Conservation (phyloP, 1,284 basidiomycete genomes). For the Cutaneotrichosporon curvatum region DNA sequence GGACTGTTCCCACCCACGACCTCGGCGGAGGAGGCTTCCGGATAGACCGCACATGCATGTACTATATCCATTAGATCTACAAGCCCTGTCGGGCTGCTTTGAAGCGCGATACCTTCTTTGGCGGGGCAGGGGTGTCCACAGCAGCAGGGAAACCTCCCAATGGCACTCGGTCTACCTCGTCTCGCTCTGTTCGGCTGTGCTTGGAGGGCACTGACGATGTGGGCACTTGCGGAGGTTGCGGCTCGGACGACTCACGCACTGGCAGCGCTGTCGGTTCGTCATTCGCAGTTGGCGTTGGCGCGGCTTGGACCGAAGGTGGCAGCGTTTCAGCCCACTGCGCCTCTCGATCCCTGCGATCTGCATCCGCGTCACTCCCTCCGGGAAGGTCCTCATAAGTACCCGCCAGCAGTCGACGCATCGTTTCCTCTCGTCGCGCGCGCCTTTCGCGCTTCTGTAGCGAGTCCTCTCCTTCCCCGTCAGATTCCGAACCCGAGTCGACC, state of each 20-base stretch:
- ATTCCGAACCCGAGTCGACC: slow-evolving; percentile 10
- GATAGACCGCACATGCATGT: slow-evolving; percentile 4
- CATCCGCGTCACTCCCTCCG: not conserved
- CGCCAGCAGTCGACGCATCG: slow-evolving; percentile 10
- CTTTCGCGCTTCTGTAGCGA: slow-evolving; percentile 18
- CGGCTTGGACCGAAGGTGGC: slow-evolving; percentile 1
- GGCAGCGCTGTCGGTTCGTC: not conserved
- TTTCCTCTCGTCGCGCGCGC: slow-evolving; percentile 6
- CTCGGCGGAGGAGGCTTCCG: not conserved
- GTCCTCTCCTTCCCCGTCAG: slow-evolving; percentile 28
- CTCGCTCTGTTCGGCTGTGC: not conserved
- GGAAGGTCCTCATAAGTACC: slow-evolving; percentile 19
- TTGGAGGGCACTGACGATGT: not conserved
- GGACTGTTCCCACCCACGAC: not conserved
- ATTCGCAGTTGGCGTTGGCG: not conserved
- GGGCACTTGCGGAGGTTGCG: not conserved
- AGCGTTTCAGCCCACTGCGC: slow-evolving; percentile 2
- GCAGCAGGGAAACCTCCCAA: not conserved
- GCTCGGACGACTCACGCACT: too few species aligned
- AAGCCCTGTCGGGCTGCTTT: slow-evolving; percentile 29
- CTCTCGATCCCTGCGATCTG: not conserved
- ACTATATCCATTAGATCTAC: slow-evolving; percentile 1
- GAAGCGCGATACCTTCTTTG: slow-evolving; percentile 40
- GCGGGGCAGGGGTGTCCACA: not conserved
- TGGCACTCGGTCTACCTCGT: slow-evolving; percentile 3